Evolutionary conservation across 805 yeast species (phyloP), one percentile per base, ranked within the genome.

Genomic region (Metschnikowia cerradonensis): DNA sequence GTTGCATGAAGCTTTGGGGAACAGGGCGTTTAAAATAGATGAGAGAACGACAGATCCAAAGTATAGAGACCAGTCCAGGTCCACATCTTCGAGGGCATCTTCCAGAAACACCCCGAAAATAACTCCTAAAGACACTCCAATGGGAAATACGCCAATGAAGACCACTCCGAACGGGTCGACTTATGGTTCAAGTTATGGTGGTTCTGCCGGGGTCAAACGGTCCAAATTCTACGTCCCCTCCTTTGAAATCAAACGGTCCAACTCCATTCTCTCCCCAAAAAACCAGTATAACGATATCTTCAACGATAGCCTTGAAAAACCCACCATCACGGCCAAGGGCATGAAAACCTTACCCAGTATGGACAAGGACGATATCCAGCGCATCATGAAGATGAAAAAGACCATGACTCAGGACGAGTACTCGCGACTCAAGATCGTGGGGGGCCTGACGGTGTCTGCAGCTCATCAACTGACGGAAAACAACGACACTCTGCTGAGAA

Each of bases 281-380:
- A 66, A 71, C 48, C 61, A 60, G 50, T 73, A 73, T 57, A 67
- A 72, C 51, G 78, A 73, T 45, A 67, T 71, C 10, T 70, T 70
- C 50, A 67, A 64, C 19, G 73, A 70, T 49, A 48, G 60, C 22
- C 51, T 53, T 32, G 51, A 52, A 4, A 49, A 51, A 48, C 66
- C 73, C n/a, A 75, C 79, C 4, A 76, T 76, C 22, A 67, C 65
- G 50, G 61, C 75, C n/a, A 62, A 60, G 31, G 79, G 79, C 14
- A 75, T 76, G 78, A 73, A 70, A 50, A 75, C 79, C 2, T 66
- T 75, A 42, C 79, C 80, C 43, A 75, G 79, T 54, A 76, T 76
- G 79, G 77, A 75, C 51, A 63, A 67, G 14, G 72, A 72, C 41
- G 79, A 76, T 48, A 73, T 76, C 8, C 67, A 70, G 55, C 64